Base-by-base conservation (phyloP, 805 yeast genomes). In the Myxozyma udenii region DNA sequence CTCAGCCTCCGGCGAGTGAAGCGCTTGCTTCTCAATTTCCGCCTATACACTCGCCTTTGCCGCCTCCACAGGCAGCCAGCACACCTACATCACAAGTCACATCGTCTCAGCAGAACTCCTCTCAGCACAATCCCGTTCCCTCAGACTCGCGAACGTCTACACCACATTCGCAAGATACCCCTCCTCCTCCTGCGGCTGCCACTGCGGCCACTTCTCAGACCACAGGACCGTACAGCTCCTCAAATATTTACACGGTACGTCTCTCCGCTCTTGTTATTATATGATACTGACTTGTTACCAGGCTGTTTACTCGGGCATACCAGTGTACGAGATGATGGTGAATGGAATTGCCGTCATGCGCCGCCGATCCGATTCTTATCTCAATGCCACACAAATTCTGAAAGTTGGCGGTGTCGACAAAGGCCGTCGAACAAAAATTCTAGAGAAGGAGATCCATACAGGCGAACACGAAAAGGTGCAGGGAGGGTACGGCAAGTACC, bases 401-500 rank as follows among this genome's bases (percentile, higher is more conserved):
- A 83, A 81, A 63, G 76, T 83, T 24, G 87, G 85, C 23, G 82
- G 83, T 43, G 75, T 81, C 51, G 87, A 85, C 59, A 77, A 82
- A 61, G 79, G 84, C 19, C 76, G 77, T 53, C 70, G 87, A 43
- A 80, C 85, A 6, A 76, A 82, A 53, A 74, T 81, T 44, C 75
- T 84, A 53, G 88, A 83, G 55, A 74, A 75, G 57, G 87, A 82
- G 58, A 80, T 81, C 38, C 78, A 75, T 51, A 76, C 79, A 4
- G 83, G 85, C n/a, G 71, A 70, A 32, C 84, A 80, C 62, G 89
- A 84, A 61, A 83, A 82, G 61, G 82, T 83, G 23, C 85, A 82
- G 65, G 87, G 87, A 32, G 87, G 87, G 0, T 79, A 81, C 57
- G 87, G 86, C n/a, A 80, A 80, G 61, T 81, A 79, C 66, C 87